Conservation (phyloP, 805 yeast genomes). For the Candida mattraensis region DNA sequence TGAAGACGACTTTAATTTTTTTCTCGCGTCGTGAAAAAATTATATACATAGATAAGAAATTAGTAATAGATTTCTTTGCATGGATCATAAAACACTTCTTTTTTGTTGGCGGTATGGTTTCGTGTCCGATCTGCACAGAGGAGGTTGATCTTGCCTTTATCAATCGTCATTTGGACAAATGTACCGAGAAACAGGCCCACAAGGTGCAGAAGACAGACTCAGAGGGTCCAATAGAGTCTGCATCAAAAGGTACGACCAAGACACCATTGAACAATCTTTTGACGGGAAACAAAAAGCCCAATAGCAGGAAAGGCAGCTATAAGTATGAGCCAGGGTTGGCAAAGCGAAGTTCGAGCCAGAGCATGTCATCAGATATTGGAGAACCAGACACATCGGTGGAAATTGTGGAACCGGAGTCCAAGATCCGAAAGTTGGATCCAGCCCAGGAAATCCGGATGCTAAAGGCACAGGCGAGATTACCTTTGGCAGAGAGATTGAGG, state of each 20-base stretch:
- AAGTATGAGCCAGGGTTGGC: conserved; percentile 9
- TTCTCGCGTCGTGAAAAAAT: conserved; percentile 1
- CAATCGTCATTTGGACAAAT: conserved; percentile 37
- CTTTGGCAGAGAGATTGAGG: conserved; percentile 81
- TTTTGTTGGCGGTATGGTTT: conserved; percentile 35
- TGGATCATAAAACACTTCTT: no score
- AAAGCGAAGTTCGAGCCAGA: conserved; percentile 13
- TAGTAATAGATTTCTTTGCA: conserved; percentile 2
- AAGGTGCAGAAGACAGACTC: conserved; percentile 8
- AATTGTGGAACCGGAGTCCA: conserved; percentile 6
- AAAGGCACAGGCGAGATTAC: conserved; percentile 32
- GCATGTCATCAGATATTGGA: conserved; percentile 1
- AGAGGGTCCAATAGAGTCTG: conserved; percentile 9
- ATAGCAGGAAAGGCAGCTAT: conserved; percentile 14
- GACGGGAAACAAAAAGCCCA: conserved; percentile 12
- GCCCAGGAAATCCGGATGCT: conserved; percentile 22
- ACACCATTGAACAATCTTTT: conserved; percentile 18
- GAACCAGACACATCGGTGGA: conserved; percentile 6
- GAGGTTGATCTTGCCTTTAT: conserved; percentile 30
- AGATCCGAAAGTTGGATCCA: conserved; percentile 9
- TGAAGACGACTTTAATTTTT: conserved; percentile 6
- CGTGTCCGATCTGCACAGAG: conserved; percentile 36
- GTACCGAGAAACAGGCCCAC: conserved; percentile 16
- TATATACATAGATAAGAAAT: conserved; percentile 1
- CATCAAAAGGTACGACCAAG: conserved; percentile 1